Conservation (phyloP, 352 stramenopile species). For the Phytophthora europaea region DNA sequence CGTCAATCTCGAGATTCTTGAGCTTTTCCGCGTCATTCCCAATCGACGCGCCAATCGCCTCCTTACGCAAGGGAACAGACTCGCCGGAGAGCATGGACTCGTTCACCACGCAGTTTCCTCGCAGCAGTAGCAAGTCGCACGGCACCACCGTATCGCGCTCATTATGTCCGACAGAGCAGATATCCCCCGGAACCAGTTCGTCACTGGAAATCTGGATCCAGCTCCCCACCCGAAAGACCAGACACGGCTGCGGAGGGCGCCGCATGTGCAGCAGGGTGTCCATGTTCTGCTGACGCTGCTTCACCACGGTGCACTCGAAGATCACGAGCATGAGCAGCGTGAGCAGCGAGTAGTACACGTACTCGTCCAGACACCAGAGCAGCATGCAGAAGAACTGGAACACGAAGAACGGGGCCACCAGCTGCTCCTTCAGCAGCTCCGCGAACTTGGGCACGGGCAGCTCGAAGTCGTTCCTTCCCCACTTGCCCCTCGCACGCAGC, state of each 20-base stretch:
- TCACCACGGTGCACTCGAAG: constrained; percentile 98
- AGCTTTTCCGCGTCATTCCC: constrained; percentile 74
- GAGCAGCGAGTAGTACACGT: constrained; percentile 99
- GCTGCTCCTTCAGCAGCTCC: constrained; percentile 97
- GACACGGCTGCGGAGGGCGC: constrained; percentile 85
- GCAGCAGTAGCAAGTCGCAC: constrained; percentile 97
- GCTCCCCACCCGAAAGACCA: constrained; percentile 89
- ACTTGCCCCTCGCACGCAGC: constrained; percentile 58
- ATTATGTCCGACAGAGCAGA: constrained; percentile 93
- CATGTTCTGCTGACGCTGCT: constrained; percentile 96
- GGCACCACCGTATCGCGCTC: constrained; percentile 87
- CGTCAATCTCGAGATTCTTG: constrained; percentile 70
- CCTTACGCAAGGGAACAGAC: constrained; percentile 98
- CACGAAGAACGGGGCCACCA: constrained; percentile 98
- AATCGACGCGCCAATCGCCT: constrained; percentile 83
- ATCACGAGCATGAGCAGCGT: constrained; percentile 98
- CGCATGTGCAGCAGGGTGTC: constrained; percentile 96
- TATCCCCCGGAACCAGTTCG: constrained; percentile 92
- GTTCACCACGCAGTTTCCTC: constrained; percentile 97
- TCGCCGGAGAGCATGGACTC: constrained; percentile 99
- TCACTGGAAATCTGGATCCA: constrained; percentile 90
- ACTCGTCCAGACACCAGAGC: constrained; percentile 99
- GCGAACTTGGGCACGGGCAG: constrained; percentile 95
- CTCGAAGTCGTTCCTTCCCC: constrained; percentile 94
- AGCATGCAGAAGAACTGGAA: constrained; percentile 99